A percentile compares a stretch with the other conserved stretches of the same genome.
Evolutionary conservation across 179 eudicot species (phyloP).

Genomic region (Silene coronaria): DNA sequence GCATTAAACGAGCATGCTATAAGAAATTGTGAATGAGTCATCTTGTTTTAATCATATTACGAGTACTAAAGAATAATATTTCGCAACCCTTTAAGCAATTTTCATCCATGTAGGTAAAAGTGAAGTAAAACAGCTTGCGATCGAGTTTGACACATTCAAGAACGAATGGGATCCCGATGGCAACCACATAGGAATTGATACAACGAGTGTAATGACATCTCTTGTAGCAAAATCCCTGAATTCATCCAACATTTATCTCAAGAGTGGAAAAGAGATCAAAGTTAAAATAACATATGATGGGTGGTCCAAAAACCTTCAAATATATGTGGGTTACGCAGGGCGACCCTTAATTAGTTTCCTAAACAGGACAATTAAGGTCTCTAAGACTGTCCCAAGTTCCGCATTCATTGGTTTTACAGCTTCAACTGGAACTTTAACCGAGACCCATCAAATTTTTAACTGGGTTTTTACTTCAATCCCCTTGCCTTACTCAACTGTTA

Average conservation of each 20-base stretch:
- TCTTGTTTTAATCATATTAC: too few relatives aligned
- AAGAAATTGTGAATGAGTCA: too few relatives aligned
- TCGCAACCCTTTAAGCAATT: neutral
- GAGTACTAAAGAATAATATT: neutral
- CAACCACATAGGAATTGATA: slow-evolving; percentile 58
- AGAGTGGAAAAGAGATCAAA: slow-evolving; percentile 43
- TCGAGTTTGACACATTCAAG: slow-evolving; percentile 69
- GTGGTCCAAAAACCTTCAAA: slow-evolving; percentile 33
- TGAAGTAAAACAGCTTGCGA: slow-evolving; percentile 47
- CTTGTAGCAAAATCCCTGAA: slow-evolving; percentile 33
- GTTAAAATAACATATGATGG: slow-evolving; percentile 51
- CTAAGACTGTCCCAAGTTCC: slow-evolving; percentile 37
- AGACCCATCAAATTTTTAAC: slow-evolving; percentile 49
- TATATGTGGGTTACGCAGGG: slow-evolving; percentile 42
- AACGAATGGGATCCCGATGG: slow-evolving; percentile 56
- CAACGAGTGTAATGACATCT: slow-evolving; percentile 37
- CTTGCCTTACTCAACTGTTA: slow-evolving; percentile 30
- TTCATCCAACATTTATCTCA: slow-evolving; percentile 39
- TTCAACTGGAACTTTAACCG: slow-evolving; percentile 45
- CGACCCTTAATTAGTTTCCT: slow-evolving; percentile 35
- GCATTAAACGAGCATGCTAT: too few relatives aligned
- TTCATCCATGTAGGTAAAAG: slow-evolving; percentile 23
- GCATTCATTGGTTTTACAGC: slow-evolving; percentile 58
- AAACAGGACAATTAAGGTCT: slow-evolving; percentile 33
- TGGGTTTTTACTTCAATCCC: slow-evolving; percentile 48